Percentiles rank a stretch among this genome's conserved stretches.
Evolutionary conservation across 1,284 basidiomycete genomes (phyloP).

Genomic region (Heterobasidion occidentale): DNA sequence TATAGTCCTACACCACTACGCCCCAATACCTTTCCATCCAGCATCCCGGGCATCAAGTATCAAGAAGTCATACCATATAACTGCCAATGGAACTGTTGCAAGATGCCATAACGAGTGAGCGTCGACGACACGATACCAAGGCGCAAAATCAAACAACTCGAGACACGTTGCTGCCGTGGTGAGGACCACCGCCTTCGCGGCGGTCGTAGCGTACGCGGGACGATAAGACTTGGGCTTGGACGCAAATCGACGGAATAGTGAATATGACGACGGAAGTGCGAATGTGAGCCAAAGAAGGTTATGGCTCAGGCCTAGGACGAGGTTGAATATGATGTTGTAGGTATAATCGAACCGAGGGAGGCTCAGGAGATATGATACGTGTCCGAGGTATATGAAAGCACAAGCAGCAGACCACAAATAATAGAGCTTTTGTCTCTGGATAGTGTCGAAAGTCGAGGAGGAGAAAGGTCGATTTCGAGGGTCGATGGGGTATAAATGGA

Average conservation of each 20-base stretch:
- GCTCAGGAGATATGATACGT: constrained; percentile 76
- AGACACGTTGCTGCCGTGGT: constrained; percentile 76
- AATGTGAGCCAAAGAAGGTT: constrained; percentile 84
- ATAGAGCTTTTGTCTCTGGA: constrained; percentile 3
- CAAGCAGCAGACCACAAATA: constrained; percentile 39
- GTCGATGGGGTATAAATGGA: constrained; percentile 60
- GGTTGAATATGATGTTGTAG: constrained; percentile 90
- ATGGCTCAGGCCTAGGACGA: constrained; percentile 70
- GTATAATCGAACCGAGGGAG: constrained; percentile 86
- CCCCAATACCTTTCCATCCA: constrained; percentile 22
- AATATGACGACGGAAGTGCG: constrained; percentile 45
- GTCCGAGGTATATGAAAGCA: constrained; percentile 47
- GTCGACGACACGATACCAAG: constrained; percentile 72
- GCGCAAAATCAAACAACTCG: constrained; percentile 92
- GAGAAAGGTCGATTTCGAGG: constrained; percentile 14
- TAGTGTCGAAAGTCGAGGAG: constrained; percentile 13
- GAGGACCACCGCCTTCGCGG: constrained; percentile 55
- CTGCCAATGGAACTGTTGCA: constrained; percentile 76
- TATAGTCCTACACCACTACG: too few relatives aligned
- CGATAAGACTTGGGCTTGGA: constrained; percentile 43
- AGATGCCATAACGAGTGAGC: constrained; percentile 95
- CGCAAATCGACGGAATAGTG: constrained; percentile 47
- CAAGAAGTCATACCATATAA: constrained; percentile 82
- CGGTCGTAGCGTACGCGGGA: constrained; percentile 44
- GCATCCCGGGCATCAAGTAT: constrained; percentile 58